Evolutionary conservation across 2,329 filamentous ascomycete species (phyloP).

Genomic region (Mycosphaerella sp.): DNA sequence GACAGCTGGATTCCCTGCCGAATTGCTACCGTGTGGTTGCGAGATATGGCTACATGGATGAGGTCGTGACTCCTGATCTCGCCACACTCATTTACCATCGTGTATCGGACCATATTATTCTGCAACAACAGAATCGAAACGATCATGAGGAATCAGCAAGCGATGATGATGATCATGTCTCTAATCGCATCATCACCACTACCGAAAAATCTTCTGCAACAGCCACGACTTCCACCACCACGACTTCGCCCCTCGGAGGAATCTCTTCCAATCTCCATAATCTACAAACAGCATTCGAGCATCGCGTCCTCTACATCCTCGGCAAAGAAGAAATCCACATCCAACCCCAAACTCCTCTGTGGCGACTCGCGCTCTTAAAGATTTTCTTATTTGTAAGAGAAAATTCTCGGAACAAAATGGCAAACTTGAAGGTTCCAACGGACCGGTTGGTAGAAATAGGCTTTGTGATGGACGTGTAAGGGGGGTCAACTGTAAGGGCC

Average conservation of each 20-base stretch:
- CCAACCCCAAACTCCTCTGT: slow-evolving; percentile 10
- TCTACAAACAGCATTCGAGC: slow-evolving; percentile 18
- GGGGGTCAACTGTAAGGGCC: no score
- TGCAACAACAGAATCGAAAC: not conserved
- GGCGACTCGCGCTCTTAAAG: slow-evolving; percentile 44
- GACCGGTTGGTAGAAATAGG: slow-evolving; percentile 61
- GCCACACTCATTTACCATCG: slow-evolving; percentile 18
- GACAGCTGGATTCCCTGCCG: not conserved
- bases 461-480: slow-evolving; percentile 41
- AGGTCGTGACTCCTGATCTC: slow-evolving; percentile 23
- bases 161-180: not conserved
- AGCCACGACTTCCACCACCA: not conserved
- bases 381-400: slow-evolving; percentile 59
- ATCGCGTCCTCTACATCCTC: slow-evolving; percentile 23
- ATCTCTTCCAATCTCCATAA: slow-evolving; percentile 7
- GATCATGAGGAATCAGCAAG: slow-evolving; percentile 5
- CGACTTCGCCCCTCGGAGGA: not conserved
- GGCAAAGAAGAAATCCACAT: slow-evolving; percentile 27
- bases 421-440: slow-evolving; percentile 51
- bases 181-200: no score
- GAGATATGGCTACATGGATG: slow-evolving; percentile 24
- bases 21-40: slow-evolving; percentile 25
- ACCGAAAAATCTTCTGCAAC: not conserved
- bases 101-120: not conserved
- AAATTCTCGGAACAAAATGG: slow-evolving; percentile 59